Evolutionary conservation across 768 basidiomycete species (phyloP).

Genomic region (Termitomyces sp.): DNA sequence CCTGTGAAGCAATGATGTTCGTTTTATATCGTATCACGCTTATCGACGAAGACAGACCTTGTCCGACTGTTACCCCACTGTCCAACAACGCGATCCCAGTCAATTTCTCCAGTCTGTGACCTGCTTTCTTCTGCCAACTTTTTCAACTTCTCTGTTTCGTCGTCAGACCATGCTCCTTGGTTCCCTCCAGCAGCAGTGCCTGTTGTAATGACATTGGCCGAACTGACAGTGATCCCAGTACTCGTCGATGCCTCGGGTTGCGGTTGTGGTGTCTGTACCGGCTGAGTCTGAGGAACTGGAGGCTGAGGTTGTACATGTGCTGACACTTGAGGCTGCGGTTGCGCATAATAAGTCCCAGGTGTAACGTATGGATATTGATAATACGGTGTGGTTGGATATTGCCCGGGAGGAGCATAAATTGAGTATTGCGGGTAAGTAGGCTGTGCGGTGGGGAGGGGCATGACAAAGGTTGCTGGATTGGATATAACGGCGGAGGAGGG

Average conservation of each 20-base stretch:
- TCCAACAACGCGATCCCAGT: slow-evolving; percentile 76
- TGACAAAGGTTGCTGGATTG: slow-evolving; percentile 70
- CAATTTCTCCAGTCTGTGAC: slow-evolving; percentile 54
- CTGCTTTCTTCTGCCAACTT: slow-evolving; percentile 68
- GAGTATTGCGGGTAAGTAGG: slow-evolving; percentile 45
- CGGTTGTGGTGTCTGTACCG: slow-evolving; percentile 13
- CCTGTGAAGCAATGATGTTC: slow-evolving; percentile 29
- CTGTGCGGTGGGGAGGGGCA: slow-evolving; percentile 52
- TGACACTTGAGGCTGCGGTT: slow-evolving; percentile 18
- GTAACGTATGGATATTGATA: slow-evolving; percentile 44
- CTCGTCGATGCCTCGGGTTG: slow-evolving; percentile 19
- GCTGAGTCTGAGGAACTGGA: slow-evolving; percentile 7
- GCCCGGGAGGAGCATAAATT: slow-evolving; percentile 32
- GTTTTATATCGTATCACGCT: neutral
- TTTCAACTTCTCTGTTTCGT: slow-evolving; percentile 68
- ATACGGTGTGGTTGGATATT: slow-evolving; percentile 62
- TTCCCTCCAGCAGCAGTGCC: slow-evolving; percentile 36
- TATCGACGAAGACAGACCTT: slow-evolving; percentile 40
- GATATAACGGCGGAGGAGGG: slow-evolving; percentile 53
- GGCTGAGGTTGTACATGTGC: slow-evolving; percentile 5
- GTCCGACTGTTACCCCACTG: slow-evolving; percentile 75
- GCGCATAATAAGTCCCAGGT: slow-evolving; percentile 21
- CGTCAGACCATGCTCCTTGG: slow-evolving; percentile 77
- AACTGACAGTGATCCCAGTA: slow-evolving; percentile 19
- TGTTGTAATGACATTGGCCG: slow-evolving; percentile 17